Base-by-base conservation (phyloP, 2,329 filamentous ascomycete species). In the Venturiaceae sp. region DNA sequence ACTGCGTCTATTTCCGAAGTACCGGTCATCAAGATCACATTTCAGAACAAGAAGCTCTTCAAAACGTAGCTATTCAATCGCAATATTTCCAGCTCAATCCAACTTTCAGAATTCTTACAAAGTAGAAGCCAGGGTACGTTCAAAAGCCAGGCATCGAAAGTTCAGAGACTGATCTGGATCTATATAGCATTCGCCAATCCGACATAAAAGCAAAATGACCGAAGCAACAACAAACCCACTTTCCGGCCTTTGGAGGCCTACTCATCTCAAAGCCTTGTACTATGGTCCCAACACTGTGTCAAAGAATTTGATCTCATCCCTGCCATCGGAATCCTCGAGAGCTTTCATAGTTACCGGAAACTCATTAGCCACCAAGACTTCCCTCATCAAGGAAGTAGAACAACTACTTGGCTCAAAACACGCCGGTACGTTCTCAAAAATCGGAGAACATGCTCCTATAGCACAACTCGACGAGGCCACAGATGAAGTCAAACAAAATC, bases 281-380 rank as follows among this genome's bases (percentile, higher is more conserved):
- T 82, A 82, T 61, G 79, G 79, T 14, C 65, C 75, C 4, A 65
- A 71, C 28, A 75, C 72, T 7, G 79, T 82, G 3, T 60, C 71
- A 58, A 73, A 74, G 9, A 71, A 82, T 62, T 68, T 82, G 2
- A 60, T 77, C 13, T 68, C 72, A 21, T 72, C 70, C 55, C 72
- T 82, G 0, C 78, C 73, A 0, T 70, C 60, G 11, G 64, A 68
- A 3, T 66, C 64, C 3, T 80, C 78, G 55, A 81, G 80, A 68
- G 80, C 80, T 1, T 83, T 82, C 68, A 79, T 83, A 64, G 76
- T 83, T 47, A 83, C 80, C 1, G 79, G 80, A 26, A 71, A 68
- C 44, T 82, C 80, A 0, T 72, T 83, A 6, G 77, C 78, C 6
- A 78, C 67, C 44, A 83, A 81, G 63, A 83, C 80, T 0, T 69